These are phyloP conservation scores for Nemania abortiva DNA, from an alignment of 2,329 filamentous ascomycete genomes.

Conservation along the genomic window DNA sequence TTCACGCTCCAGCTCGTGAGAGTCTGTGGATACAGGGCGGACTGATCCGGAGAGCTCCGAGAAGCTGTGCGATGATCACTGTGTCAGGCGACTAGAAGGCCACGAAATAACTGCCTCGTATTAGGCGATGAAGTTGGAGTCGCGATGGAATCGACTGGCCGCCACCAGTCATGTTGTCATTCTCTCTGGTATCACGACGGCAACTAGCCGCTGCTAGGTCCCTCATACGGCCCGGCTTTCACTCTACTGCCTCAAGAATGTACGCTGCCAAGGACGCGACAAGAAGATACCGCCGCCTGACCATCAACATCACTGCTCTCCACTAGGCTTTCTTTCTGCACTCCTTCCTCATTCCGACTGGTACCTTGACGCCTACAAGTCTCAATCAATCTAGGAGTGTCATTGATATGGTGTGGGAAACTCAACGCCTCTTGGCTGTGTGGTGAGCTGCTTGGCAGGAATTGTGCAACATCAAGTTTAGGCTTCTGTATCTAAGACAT, in stretches of 20 bases:
- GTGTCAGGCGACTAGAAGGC: background rate
- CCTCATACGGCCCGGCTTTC: conserved; percentile 3
- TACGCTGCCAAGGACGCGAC: conserved; percentile 32
- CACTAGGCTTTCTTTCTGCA: conserved; percentile 17
- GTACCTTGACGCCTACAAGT: conserved; percentile 28
- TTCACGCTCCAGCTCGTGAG: background rate
- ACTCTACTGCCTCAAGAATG: conserved; percentile 15
- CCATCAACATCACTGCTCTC: conserved; percentile 19
- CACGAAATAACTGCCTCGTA: background rate
- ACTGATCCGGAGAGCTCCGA: conserved; percentile 37
- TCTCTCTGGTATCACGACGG: conserved; percentile 13
- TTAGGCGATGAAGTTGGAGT: background rate
- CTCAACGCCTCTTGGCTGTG: conserved; percentile 36
- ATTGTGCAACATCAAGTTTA: conserved; percentile 37
- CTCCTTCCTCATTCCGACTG: conserved; percentile 48
- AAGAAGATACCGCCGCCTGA: conserved; percentile 23
- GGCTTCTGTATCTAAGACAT: conserved; percentile 7
- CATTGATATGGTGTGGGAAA: conserved; percentile 42
- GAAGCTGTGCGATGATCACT: conserved; percentile 22
- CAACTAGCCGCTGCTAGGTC: background rate
- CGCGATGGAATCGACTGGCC: conserved; percentile 7
- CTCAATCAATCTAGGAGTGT: conserved; percentile 18
- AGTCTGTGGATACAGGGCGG: conserved; percentile 15
- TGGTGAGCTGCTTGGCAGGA: conserved; percentile 33
- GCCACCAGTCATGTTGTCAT: conserved; percentile 11